These are phyloP conservation scores for Pneumocystis sp. DNA, from an alignment of 1,139 yeast genomes.

Conservation along the genomic window DNA sequence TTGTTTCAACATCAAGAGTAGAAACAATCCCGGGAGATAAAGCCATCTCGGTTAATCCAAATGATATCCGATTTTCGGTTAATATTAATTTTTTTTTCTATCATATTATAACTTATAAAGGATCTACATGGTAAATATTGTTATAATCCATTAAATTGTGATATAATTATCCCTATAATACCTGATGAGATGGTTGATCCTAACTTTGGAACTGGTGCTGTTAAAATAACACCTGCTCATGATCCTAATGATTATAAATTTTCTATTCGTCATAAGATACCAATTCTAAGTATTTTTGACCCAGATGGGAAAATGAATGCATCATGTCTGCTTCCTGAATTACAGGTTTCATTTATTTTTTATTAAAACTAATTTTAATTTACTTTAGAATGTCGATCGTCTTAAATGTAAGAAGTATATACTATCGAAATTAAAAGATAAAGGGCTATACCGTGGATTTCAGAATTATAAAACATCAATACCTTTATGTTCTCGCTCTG, in stretches of 20 bases:
- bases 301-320: slow-evolving; percentile 6
- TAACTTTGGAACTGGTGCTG: slow-evolving; percentile 12
- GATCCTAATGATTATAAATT: slow-evolving; percentile 10
- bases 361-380: neutral
- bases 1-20: slow-evolving; percentile 11
- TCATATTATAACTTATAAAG: neutral
- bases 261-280: slow-evolving; percentile 7
- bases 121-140: slow-evolving; percentile 5
- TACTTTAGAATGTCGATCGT: slow-evolving; percentile 7
- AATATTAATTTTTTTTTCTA: neutral
- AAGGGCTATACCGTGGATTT: neutral
- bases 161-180: slow-evolving; percentile 5
- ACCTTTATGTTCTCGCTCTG: slow-evolving; percentile 12
- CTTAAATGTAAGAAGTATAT: slow-evolving; percentile 3
- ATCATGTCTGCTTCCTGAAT: slow-evolving; percentile 2
- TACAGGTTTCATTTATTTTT: neutral
- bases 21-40: slow-evolving; percentile 13
- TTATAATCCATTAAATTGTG: slow-evolving; percentile 8
- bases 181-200: slow-evolving; percentile 10
- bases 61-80: neutral
- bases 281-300: slow-evolving; percentile 3
- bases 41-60: slow-evolving; percentile 11
- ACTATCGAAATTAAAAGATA: neutral
- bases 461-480: slow-evolving; percentile 4
- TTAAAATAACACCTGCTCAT: slow-evolving; percentile 13